These are phyloP conservation scores for Ceratorhiza oryzae-sativae DNA, from an alignment of 1,284 basidiomycete genomes.

Conservation along the genomic window DNA sequence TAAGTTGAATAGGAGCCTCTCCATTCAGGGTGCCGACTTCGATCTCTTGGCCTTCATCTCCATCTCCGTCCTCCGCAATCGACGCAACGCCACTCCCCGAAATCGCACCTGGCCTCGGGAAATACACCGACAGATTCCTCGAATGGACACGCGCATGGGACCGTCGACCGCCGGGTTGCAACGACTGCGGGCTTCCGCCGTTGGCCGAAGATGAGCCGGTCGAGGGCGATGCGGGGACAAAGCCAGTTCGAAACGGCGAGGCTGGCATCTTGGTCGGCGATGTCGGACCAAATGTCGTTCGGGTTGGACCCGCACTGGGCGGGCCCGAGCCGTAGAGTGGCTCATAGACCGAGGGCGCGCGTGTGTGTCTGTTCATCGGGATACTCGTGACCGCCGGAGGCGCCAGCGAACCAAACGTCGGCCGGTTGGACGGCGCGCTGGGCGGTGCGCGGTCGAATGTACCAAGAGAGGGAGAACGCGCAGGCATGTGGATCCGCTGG, in stretches of 20 bases:
- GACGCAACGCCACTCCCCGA: slow-evolving; percentile 51
- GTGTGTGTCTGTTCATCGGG: slow-evolving; percentile 24
- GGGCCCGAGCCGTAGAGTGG: slow-evolving; percentile 32
- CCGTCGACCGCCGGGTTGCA: slow-evolving; percentile 52
- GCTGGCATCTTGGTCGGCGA: slow-evolving; percentile 26
- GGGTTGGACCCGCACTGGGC: slow-evolving; percentile 18
- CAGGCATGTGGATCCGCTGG: slow-evolving; percentile 42
- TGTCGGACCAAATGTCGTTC: slow-evolving; percentile 22
- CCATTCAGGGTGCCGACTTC: slow-evolving; percentile 55
- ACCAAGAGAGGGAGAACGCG: slow-evolving; percentile 32
- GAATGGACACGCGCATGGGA: slow-evolving; percentile 83
- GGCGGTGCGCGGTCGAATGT: slow-evolving; percentile 21
- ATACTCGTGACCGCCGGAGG: slow-evolving; percentile 9
- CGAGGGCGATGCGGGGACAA: slow-evolving; percentile 54
- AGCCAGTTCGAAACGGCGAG: slow-evolving; percentile 18
- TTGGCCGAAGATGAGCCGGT: slow-evolving; percentile 45
- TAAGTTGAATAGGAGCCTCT: slow-evolving; percentile 57
- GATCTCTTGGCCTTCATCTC: slow-evolving; percentile 57
- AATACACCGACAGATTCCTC: slow-evolving; percentile 89
- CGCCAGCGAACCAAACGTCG: slow-evolving; percentile 44
- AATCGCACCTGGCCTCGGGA: slow-evolving; percentile 75
- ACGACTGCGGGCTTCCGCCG: slow-evolving; percentile 45
- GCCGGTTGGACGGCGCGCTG: slow-evolving; percentile 13
- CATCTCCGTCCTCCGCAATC: slow-evolving; percentile 65
- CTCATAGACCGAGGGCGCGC: slow-evolving; percentile 35